Evolutionary conservation across 306 rosid genomes (phyloP), one percentile per base, ranked within the genome.

Genomic region (Spatholobus suberectus): DNA sequence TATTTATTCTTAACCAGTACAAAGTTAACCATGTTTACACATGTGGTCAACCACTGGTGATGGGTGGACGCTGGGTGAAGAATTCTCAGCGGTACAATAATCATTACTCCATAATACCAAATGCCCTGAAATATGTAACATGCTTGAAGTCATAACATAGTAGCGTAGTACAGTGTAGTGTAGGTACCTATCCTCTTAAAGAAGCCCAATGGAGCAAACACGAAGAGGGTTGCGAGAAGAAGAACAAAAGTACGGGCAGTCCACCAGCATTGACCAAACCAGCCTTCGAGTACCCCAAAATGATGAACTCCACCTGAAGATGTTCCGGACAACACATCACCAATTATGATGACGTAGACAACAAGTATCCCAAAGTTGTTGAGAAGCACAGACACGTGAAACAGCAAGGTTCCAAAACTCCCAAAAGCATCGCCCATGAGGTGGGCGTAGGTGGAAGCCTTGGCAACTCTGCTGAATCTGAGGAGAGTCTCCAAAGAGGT

Each of bases 291-390:
- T 3, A 92, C 91, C 7, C 94, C 96, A 18, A 86, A 65, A 81
- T 92, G 96, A 69, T 90, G 92, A 87, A 14, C 63, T 62, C 86
- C 94, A 72, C 83, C 77, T 8, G 94, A 87, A 80, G 92, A 87
- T 66, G 96, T 88, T 82, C 94, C 96, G 68, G 94, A 92, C 46
- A 90, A 83, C 85, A 90, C 94, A 84, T 92, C 96, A 72, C 91
- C 96, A 44, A 90, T 87, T 32, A 92, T 92, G 63, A 92, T 92
- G 87, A 79, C 79, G 88, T 92, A 92, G 72, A 89, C 91, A 67
- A 89, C 87, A 70, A 92, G 94, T 0, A 88, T 92, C 24, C 96
- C 96, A 81, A 89, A 80, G 61, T 92, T 92, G 80, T 90, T 89
- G 12, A 92, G 23, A 63, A 92, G 84, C 58, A 90, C 84, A n/a